Evolutionary conservation across 2,329 filamentous ascomycete genomes (phyloP), one percentile per base, ranked within the genome.

Genomic region (Coleophoma crateriformis): DNA sequence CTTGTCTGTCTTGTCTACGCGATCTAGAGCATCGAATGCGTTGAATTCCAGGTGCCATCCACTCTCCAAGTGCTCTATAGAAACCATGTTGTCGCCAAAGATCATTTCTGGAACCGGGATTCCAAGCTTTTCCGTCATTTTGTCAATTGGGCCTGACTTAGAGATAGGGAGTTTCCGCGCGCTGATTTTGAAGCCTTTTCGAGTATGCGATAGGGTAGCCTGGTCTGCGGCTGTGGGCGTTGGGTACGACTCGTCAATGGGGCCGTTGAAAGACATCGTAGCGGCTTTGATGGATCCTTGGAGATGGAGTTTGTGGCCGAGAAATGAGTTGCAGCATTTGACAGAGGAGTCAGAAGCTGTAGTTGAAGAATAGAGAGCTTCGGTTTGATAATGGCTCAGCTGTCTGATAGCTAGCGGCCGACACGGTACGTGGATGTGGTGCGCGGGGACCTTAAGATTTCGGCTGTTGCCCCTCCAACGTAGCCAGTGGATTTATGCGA

Each of bases 71-170:
- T 97, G 90, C 47, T 83, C 75, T 52, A 99, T 77, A 7, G 81
- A 72, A 38, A 95, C 84, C 50, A 87, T 74, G 68, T 99, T 99
- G 74, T 99, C 91, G 54, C 94, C 94, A 65, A 99, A 99, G 57
- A 99, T 99, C 94, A 99, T 99, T 73, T 99, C 94, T 8, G 94
- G 94, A 38, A 92, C 82, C 15, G 92, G 84, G 64, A 99, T 96
- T 32, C 85, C 84, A 48, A 99, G 78, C 54, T 80, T 82, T 50
- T 77, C 76, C 38, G 85, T 84, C 82, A 99, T 88, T 35, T 81
- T 81, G 64, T 96, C 90, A 64, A 99, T 97, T 46, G 90, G 88
- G 6, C 80, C 87, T 42, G 91, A 84, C 69, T 96, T 96, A 60
- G 95, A 87, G 68, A 99, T 99, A 54, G 94, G 94, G 46, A 94